Evolutionary conservation across 805 yeast genomes (phyloP).

Genomic region (Candida sakaeoensis): DNA sequence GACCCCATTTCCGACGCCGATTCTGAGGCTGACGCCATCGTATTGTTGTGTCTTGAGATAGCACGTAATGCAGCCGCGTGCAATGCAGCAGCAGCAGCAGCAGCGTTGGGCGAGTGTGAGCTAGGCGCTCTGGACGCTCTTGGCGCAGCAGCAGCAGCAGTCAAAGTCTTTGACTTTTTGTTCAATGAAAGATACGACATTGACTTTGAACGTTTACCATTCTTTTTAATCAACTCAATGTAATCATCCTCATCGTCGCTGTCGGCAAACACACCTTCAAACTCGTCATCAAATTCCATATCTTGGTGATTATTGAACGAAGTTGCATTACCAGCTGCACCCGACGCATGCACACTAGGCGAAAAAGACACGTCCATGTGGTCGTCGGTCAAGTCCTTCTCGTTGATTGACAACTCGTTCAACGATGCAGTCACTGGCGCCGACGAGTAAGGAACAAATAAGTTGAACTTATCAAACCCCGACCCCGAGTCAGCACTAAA

Average conservation of each 20-base stretch:
- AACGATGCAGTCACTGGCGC: constrained; percentile 78
- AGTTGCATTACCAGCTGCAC: neutral
- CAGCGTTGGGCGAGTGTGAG: constrained; percentile 58
- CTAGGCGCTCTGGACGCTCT: constrained; percentile 62
- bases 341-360: too few species aligned
- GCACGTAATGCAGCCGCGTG: constrained; percentile 63
- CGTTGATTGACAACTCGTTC: constrained; percentile 22
- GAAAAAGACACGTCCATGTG: too few species aligned
- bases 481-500: constrained; percentile 32
- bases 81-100: constrained; percentile 72
- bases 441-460: constrained; percentile 63
- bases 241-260: constrained; percentile 33
- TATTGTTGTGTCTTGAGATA: constrained; percentile 27
- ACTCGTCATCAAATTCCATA: constrained; percentile 35
- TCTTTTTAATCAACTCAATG: constrained; percentile 39
- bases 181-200: constrained; percentile 50
- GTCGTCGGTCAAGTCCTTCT: too few species aligned
- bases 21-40: too few species aligned
- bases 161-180: constrained; percentile 49
- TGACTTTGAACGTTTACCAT: constrained; percentile 61
- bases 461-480: constrained; percentile 30
- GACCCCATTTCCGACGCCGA: too few species aligned
- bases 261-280: constrained; percentile 41
- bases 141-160: constrained; percentile 85
- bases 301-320: constrained; percentile 28